phyloP scores from a whole-genome alignment of 495 filamentous ascomycete species.

The Bryoglossum gracile region DNA sequence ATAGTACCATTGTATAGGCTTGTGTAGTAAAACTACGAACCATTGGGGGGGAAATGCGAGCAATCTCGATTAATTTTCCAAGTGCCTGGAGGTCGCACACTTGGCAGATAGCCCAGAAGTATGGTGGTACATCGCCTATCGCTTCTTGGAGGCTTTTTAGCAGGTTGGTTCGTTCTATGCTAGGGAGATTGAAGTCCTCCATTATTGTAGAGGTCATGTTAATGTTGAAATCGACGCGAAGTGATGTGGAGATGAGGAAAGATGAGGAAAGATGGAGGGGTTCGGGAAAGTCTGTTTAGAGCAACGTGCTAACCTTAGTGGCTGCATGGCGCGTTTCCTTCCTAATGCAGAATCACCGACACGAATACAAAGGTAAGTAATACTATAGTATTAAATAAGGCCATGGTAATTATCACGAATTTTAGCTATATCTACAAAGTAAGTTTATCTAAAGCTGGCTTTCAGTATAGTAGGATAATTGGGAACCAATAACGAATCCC shows the following conservation, averaged over 20 bases:
- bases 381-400: no score
- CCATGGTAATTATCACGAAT: no score
- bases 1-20: conserved; percentile 10
- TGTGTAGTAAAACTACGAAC: conserved; percentile 1
- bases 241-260: not conserved
- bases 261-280: not conserved
- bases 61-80: not conserved
- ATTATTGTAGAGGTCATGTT: not conserved
- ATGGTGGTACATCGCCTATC: conserved; percentile 10
- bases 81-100: conserved; percentile 15
- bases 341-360: conserved; percentile 6
- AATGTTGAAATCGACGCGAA: not conserved
- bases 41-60: not conserved
- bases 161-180: conserved; percentile 11
- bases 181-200: conserved; percentile 15
- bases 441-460: no score
- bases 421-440: no score
- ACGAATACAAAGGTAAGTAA: not conserved
- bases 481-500: no score
- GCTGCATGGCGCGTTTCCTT: conserved; percentile 4
- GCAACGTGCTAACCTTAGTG: not conserved
- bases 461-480: no score
- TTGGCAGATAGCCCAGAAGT: conserved; percentile 21
- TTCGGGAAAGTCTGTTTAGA: not conserved
- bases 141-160: conserved; percentile 12